Conservation (phyloP, 345 rosid species). For the Aurinia saxatilis region DNA sequence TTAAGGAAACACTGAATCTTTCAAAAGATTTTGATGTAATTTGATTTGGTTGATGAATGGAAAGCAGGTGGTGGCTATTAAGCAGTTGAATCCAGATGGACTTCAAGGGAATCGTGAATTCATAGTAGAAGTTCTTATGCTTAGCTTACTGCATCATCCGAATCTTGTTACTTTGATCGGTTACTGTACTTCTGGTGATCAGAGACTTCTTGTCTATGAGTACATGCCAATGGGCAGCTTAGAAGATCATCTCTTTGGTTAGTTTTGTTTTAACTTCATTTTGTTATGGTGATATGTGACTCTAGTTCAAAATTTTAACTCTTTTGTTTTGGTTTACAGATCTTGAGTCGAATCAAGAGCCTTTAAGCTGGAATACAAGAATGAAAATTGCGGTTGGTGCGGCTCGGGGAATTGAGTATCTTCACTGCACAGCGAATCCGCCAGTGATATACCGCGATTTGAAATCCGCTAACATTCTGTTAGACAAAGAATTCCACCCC, state of each 20-base stretch:
- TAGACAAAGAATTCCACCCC: constrained; percentile 67
- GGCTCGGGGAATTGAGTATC: constrained; percentile 82
- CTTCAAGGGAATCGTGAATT: constrained; percentile 89
- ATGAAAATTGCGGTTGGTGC: constrained; percentile 90
- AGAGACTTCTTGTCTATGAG: constrained; percentile 89
- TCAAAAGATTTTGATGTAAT: not conserved
- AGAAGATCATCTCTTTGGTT: constrained; percentile 96
- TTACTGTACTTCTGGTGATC: constrained; percentile 92
- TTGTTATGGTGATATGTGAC: not conserved
- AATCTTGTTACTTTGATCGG: constrained; percentile 89
- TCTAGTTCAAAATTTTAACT: not conserved
- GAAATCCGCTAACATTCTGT: constrained; percentile 84
- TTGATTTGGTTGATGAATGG: constrained; percentile 7
- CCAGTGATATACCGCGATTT: constrained; percentile 93
- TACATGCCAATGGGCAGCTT: constrained; percentile 93
- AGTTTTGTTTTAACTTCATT: not conserved
- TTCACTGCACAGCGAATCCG: constrained; percentile 85
- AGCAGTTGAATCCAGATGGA: constrained; percentile 83
- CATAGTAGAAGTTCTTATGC: constrained; percentile 94
- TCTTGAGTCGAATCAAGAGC: constrained; percentile 42
- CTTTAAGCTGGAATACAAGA: constrained; percentile 68
- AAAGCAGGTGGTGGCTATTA: constrained; percentile 80
- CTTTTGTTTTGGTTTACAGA: constrained; percentile 32
- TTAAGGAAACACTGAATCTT: not conserved
- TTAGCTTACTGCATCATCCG: constrained; percentile 79